phyloP scores from a whole-genome alignment of 2,329 filamentous ascomycete genomes.

The Colletotrichum filicis region DNA sequence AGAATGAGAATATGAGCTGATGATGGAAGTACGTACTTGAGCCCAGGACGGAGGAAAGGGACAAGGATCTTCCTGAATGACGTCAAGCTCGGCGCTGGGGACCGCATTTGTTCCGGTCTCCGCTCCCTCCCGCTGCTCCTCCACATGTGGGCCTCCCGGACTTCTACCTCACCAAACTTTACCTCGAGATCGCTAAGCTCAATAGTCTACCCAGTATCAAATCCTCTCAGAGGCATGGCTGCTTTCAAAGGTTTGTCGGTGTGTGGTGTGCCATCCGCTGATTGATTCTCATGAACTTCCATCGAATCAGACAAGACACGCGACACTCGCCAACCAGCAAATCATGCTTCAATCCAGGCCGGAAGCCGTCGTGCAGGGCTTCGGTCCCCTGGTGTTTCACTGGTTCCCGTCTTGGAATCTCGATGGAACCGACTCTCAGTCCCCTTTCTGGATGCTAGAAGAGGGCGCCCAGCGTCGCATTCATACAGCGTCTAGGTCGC shows the following conservation, averaged over 20 bases:
- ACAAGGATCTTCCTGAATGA: not conserved
- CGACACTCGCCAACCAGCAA: not conserved
- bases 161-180: not conserved
- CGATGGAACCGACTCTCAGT: slow-evolving; percentile 18
- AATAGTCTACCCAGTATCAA: not conserved
- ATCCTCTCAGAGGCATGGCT: not conserved
- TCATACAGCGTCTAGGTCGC: not conserved
- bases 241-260: slow-evolving; percentile 15
- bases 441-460: not conserved
- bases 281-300: not conserved
- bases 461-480: slow-evolving; percentile 3
- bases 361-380: slow-evolving; percentile 1
- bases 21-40: not conserved
- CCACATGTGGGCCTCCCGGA: not conserved
- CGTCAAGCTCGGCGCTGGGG: slow-evolving; percentile 20
- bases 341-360: not conserved
- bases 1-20: not conserved
- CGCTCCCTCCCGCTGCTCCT: not conserved
- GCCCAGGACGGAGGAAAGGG: not conserved
- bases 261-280: not conserved
- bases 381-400: slow-evolving; percentile 1
- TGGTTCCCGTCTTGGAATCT: slow-evolving; percentile 6
- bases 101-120: slow-evolving; percentile 17
- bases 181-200: not conserved
- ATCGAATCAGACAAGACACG: slow-evolving; percentile 3